Conservation (phyloP, 371 early-diverging fungal genomes). For the Quaeritorhiza haematococci region DNA sequence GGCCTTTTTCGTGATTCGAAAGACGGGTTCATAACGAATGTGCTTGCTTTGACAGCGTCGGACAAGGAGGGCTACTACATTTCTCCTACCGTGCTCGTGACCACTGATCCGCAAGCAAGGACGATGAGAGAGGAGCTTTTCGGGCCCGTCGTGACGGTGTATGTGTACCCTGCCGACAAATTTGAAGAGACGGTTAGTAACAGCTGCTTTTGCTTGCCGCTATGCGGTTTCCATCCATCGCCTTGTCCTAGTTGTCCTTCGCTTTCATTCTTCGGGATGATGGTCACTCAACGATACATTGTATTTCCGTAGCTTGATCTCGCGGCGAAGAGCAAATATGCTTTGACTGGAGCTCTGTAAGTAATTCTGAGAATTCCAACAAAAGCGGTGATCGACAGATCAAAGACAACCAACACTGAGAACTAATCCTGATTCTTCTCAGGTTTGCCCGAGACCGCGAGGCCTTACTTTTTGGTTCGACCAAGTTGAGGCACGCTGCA, state of each 20-base stretch:
- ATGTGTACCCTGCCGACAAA: conserved; percentile 82
- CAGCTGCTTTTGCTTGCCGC: neutral
- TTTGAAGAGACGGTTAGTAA: conserved; percentile 49
- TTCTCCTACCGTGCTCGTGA: conserved; percentile 86
- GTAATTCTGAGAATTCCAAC: too few relatives aligned
- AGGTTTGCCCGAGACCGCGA: conserved; percentile 82
- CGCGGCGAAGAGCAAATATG: conserved; percentile 80
- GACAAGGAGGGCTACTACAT: conserved; percentile 87
- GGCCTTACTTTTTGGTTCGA: conserved; percentile 67
- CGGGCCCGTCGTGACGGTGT: conserved; percentile 94
- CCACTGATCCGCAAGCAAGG: conserved; percentile 78
- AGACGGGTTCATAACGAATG: neutral
- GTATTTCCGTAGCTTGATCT: conserved; percentile 47
- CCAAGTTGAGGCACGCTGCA: conserved; percentile 79
- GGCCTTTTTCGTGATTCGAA: neutral
- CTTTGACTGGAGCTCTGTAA: conserved; percentile 73
- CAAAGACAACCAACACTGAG: too few relatives aligned
- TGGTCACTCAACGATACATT: neutral
- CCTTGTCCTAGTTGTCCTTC: too few relatives aligned
- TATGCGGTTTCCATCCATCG: neutral
- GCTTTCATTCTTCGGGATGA: too few relatives aligned
- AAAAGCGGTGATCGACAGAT: neutral
- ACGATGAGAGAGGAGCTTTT: conserved; percentile 95
- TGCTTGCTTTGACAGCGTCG: conserved; percentile 5
- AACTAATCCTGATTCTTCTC: neutral